phyloP scores from a whole-genome alignment of 2,329 filamentous ascomycete genomes.

The Penicillium sp. region DNA sequence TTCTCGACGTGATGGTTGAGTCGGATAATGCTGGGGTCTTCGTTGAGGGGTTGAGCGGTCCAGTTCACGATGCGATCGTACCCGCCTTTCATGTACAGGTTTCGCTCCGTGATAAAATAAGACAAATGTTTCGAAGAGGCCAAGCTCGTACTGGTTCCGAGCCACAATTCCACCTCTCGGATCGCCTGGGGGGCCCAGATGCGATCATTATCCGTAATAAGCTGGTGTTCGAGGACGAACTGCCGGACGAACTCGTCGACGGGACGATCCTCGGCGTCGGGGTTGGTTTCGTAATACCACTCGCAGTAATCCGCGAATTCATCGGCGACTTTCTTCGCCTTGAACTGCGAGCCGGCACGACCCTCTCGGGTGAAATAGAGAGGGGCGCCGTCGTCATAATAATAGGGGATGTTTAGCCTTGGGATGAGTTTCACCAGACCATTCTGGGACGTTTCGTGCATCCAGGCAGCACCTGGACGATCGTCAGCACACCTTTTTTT shows the following conservation, averaged over 20 bases:
- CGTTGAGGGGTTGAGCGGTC: slow-evolving; percentile 38
- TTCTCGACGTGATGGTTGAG: slow-evolving; percentile 41
- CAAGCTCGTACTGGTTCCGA: slow-evolving; percentile 44
- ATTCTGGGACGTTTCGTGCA: slow-evolving; percentile 50
- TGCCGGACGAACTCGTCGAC: slow-evolving; percentile 44
- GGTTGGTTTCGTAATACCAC: slow-evolving; percentile 44
- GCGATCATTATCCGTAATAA: slow-evolving; percentile 45
- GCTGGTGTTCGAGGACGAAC: slow-evolving; percentile 43
- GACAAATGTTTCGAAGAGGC: slow-evolving; percentile 46
- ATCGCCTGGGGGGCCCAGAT: slow-evolving; percentile 47
- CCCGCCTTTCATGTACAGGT: slow-evolving; percentile 50
- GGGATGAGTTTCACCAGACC: slow-evolving; percentile 46
- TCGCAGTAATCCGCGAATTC: slow-evolving; percentile 47
- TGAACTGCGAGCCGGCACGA: slow-evolving; percentile 47
- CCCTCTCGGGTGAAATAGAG: slow-evolving; percentile 46
- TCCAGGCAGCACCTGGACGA: slow-evolving; percentile 44
- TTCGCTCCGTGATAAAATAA: slow-evolving; percentile 47
- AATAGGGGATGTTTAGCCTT: slow-evolving; percentile 45
- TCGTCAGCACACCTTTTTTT: neutral
- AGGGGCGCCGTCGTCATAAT: slow-evolving; percentile 47
- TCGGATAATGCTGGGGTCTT: slow-evolving; percentile 37
- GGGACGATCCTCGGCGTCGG: slow-evolving; percentile 42
- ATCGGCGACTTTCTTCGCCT: slow-evolving; percentile 49
- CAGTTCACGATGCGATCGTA: slow-evolving; percentile 47
- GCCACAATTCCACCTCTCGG: slow-evolving; percentile 47